phyloP scores from a whole-genome alignment of 192 early-diverging fungal genomes.

The Cetraspora pellucida region DNA sequence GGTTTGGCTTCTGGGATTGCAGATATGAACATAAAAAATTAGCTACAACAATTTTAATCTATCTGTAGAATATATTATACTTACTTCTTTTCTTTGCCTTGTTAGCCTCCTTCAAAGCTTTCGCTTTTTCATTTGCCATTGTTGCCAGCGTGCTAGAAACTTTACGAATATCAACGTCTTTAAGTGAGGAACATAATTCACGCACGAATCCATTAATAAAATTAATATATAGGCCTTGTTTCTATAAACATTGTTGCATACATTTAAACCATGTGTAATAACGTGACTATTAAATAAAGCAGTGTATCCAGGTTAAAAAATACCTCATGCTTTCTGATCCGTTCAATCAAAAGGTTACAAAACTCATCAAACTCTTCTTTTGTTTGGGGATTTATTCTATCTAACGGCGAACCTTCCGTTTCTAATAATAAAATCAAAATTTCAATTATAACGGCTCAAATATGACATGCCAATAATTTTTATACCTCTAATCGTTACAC shows the following conservation, averaged over 20 bases:
- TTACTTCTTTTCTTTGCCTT: constrained; percentile 74
- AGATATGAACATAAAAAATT: background rate
- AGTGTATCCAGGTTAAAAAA: background rate
- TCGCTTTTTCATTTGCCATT: constrained; percentile 78
- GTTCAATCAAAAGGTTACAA: constrained; percentile 59
- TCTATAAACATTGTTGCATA: constrained; percentile 36
- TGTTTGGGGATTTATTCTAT: constrained; percentile 60
- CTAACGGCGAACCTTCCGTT: constrained; percentile 33
- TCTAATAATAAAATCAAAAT: background rate
- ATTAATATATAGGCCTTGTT: constrained; percentile 49
- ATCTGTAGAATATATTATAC: background rate
- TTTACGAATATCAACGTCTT: constrained; percentile 69
- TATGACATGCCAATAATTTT: background rate
- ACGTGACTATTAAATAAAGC: background rate
- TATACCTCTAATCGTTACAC: constrained; percentile 58
- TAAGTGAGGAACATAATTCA: constrained; percentile 60
- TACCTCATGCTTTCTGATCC: constrained; percentile 60
- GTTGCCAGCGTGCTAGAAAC: constrained; percentile 60
- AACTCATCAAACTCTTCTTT: constrained; percentile 72
- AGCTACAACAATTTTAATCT: background rate
- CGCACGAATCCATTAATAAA: constrained; percentile 71
- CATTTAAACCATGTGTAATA: background rate
- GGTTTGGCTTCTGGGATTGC: constrained; percentile 37
- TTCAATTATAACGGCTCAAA: background rate
- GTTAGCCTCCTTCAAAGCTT: constrained; percentile 55